phyloP scores from a whole-genome alignment of 352 stramenopile genomes.

The Phytophthora meadii region DNA sequence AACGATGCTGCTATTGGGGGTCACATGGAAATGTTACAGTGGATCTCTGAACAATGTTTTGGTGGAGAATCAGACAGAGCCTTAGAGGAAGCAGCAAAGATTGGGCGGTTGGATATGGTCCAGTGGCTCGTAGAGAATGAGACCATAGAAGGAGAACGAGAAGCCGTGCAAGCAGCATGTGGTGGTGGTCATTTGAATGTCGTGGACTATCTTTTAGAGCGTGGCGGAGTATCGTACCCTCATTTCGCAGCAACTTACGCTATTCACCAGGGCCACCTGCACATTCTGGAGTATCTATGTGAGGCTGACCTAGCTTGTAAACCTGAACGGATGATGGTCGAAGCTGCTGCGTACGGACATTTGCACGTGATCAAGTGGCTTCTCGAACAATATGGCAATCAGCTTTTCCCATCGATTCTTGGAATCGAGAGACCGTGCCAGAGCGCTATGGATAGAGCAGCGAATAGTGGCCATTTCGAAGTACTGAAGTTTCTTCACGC shows the following conservation, averaged over 20 bases:
- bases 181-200: conserved; percentile 6
- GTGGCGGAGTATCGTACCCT: no score
- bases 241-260: no score
- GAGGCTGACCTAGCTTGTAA: no score
- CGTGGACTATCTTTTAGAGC: conserved; percentile 11
- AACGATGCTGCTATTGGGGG: conserved; percentile 14
- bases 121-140: conserved; percentile 9
- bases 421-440: background rate
- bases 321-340: no score
- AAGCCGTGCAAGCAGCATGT: conserved; percentile 9
- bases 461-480: conserved; percentile 14
- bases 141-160: background rate
- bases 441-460: conserved; percentile 25
- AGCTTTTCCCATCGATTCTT: conserved; percentile 13
- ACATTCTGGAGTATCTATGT: no score
- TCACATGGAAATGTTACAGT: conserved; percentile 18
- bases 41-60: conserved; percentile 13
- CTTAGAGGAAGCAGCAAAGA: conserved; percentile 9
- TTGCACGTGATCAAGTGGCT: conserved; percentile 18
- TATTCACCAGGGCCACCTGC: no score
- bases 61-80: conserved; percentile 1
- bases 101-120: conserved; percentile 13
- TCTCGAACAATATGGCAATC: conserved; percentile 3
- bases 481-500: conserved; percentile 14
- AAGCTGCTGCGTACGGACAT: conserved; percentile 10